Base-by-base conservation (phyloP, 768 basidiomycete species). In the Mycena venus region DNA sequence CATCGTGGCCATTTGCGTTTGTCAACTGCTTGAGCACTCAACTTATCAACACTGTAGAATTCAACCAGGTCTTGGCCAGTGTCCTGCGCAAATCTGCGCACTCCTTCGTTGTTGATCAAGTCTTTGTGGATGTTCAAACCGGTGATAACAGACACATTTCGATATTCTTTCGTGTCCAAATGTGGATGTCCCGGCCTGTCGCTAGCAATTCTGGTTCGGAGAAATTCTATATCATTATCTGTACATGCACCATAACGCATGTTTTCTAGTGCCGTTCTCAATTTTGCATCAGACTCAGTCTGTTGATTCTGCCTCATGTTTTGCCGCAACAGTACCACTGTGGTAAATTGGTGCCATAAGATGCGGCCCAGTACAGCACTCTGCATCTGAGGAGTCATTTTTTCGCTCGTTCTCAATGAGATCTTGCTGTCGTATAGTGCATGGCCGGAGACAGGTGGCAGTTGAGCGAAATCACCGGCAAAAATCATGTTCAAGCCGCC, bases 381-480 rank as follows among this genome's bases (percentile, higher is more conserved):
- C 59, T 83, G 81, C 0, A 56, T 29, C 17, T 31, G n/a, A n/a
- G n/a, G n/a, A n/a, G 0, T 61, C 15, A 32, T 56, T 66, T 2
- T 44, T 17, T 14, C 34, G n/a, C n/a, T n/a, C n/a, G n/a, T n/a
- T n/a, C n/a, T n/a, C n/a, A n/a, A n/a, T n/a, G n/a, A n/a, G n/a
- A n/a, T n/a, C n/a, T n/a, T n/a, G n/a, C n/a, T n/a, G n/a, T n/a
- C n/a, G n/a, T n/a, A n/a, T n/a, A n/a, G n/a, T n/a, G n/a, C n/a
- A n/a, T n/a, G n/a, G n/a, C n/a, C n/a, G n/a, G n/a, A n/a, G n/a
- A n/a, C n/a, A n/a, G n/a, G n/a, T n/a, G n/a, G n/a, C n/a, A n/a
- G n/a, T n/a, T n/a, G n/a, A n/a, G n/a, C n/a, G n/a, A n/a, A n/a
- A 62, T 84, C 82, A 4, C 83, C 83, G 12, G 83, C 83, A 51